Evolutionary conservation across 352 stramenopile genomes (phyloP).

Genomic region (Phytophthora nicotianae): DNA sequence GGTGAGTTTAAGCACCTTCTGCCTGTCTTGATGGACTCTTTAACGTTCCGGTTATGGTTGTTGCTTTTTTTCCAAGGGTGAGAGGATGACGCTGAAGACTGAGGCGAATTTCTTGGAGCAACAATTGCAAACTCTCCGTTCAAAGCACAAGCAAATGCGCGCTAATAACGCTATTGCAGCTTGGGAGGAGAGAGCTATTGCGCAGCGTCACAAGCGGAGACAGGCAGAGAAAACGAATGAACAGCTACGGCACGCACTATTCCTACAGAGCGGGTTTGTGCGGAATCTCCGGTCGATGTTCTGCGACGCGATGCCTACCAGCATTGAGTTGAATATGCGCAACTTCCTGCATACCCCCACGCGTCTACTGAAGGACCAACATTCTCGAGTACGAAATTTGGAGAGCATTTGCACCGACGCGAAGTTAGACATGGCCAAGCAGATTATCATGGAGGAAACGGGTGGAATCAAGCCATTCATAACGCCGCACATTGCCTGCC

Average conservation of each 20-base stretch:
- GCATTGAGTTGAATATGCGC: slow-evolving; percentile 35
- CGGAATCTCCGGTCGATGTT: slow-evolving; percentile 35
- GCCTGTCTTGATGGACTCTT: neutral
- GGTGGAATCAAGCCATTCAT: slow-evolving; percentile 17
- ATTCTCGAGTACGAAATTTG: slow-evolving; percentile 25
- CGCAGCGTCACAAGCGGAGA: slow-evolving; percentile 44
- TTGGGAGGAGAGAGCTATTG: slow-evolving; percentile 53
- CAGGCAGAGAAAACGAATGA: slow-evolving; percentile 36
- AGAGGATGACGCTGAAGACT: slow-evolving; percentile 44
- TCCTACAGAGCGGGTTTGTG: slow-evolving; percentile 33
- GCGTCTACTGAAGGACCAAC: slow-evolving; percentile 22
- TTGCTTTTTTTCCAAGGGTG: slow-evolving; percentile 20
- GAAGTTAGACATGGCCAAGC: slow-evolving; percentile 34
- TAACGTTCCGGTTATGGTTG: no score
- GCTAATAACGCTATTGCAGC: slow-evolving; percentile 29
- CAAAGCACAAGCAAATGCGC: slow-evolving; percentile 46
- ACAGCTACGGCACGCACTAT: slow-evolving; percentile 34
- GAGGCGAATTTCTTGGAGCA: slow-evolving; percentile 46
- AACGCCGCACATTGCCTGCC: slow-evolving; percentile 24
- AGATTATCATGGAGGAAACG: slow-evolving; percentile 36
- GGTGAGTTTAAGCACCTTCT: slow-evolving; percentile 10
- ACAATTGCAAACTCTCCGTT: slow-evolving; percentile 44
- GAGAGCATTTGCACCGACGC: slow-evolving; percentile 30
- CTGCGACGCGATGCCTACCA: slow-evolving; percentile 22
- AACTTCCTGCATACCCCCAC: slow-evolving; percentile 37